Base-by-base conservation (phyloP, 305 asterid genomes). In the Coffea humblotiana region DNA sequence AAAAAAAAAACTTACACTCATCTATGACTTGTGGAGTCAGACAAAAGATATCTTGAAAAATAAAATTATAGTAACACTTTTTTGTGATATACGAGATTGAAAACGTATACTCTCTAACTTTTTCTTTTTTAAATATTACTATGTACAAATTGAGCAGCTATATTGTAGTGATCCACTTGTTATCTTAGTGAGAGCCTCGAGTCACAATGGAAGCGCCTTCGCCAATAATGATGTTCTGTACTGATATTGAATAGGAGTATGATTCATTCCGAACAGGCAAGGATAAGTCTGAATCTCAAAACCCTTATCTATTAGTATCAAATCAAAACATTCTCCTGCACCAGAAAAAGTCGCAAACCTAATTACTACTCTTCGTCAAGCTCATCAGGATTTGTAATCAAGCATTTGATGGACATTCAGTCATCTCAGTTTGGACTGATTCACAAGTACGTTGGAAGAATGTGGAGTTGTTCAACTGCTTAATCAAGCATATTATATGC, bases 401-500 rank as follows among this genome's bases (percentile, higher is more conserved):
- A n/a, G 15, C 35, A 63, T 63, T 61, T 23, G 66, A 61, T 61
- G 32, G 29, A 61, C 15, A 23, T 23, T 23, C 32, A 61, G 13
- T n/a, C 16, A 61, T n/a, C 32, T 61, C 67, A 61, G 35, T 25
- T 61, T n/a, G 16, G n/a, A n/a, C 16, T 61, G 67, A 52, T 19
- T 19, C 8, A 47, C 4, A 43, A 70, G 23, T 72, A 25, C 49
- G n/a, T 25, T 6, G 13, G 40, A 51, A 29, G 61, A 79, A 48
- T 63, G 68, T 49, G 69, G 74, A 79, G 78, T 73, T 32, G 82
- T 79, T 63, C 65, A 79, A 48, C 82, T 32, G 64, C 74, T 79
- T 71, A 63, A 63, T 79, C 64, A 23, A 64, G 37, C 58, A 66
- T 32, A 32, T 14, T n/a, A 63, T 58, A 40, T 64, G 70, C 65